Evolutionary conservation across 805 yeast genomes (phyloP), one percentile per base, ranked within the genome.

Genomic region (Metschnikowia santaceciliae): DNA sequence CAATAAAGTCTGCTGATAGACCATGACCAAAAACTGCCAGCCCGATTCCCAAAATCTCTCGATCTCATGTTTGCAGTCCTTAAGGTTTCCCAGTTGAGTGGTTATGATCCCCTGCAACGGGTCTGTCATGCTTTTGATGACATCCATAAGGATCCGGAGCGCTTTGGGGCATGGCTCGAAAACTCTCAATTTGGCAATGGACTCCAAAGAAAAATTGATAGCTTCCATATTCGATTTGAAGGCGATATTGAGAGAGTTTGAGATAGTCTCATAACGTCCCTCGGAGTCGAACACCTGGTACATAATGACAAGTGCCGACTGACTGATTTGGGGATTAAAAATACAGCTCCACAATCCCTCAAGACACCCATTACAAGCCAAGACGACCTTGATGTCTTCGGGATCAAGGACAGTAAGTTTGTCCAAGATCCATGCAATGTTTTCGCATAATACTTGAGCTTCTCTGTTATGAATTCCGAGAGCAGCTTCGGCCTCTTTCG

Each of bases 181-280:
- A 36, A 78, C 79, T 32, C 73, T 75, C 52, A 81, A 67, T 13
- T 65, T 58, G 4, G 75, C 76, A 48, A 83, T 70, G 43, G 68
- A 71, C 3, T 69, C 58, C 44, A 87, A 58, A 36, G 79, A 79
- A 3, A 61, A 59, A 49, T 71, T 77, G 23, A 81, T 69, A 0
- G 90, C 81, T 3, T 57, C 57, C 4, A 90, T 58, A 7, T 83
- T 76, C 6, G 69, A 62, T 2, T 67, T 60, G 13, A 84, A 62
- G 49, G 79, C 73, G 7, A 68, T 61, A 8, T 66, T 65, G 23
- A 90, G 67, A 35, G 84, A 62, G 3, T 75, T 77, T 43, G 75
- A 79, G n/a, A 88, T 74, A 34, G 90, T 89, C 64, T 88, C 96
- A 34, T 81, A 68, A 60, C 97, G 78, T 15, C 91, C 96, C 34